Base-by-base conservation (phyloP, 225 moss, liverwort and hornwort species). In the Anthoceros angustus region DNA sequence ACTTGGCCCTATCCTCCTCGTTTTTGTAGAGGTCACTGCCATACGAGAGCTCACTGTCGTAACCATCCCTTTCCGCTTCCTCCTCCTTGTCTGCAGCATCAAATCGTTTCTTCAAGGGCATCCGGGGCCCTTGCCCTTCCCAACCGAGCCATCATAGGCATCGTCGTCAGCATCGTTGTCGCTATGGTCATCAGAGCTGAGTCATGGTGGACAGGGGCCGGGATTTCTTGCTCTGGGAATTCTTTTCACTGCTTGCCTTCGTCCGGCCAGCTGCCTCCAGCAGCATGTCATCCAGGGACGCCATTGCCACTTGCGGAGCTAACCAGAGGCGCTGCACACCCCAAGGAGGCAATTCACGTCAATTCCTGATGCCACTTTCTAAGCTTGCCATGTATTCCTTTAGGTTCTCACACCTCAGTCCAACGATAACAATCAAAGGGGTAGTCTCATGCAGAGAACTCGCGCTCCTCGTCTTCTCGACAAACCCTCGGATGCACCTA, bases 11-110 rank as follows among this genome's bases (percentile, higher is more conserved):
- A 48, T 98, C 98, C 68, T 86, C 91, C 39, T 98, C 98, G 74
- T 89, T 87, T 70, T 87, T 98, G 78, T 98, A 98, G 42, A 92
- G 24, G 78, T 98, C 98, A 69, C 92, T 98, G 46, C 98, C 98
- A 69, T 82, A 98, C 11, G 98, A 98, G 68, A 92, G 84, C 66
- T 93, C 92, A 70, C 88, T 92, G 61, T 89, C 84, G 72, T 92
- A 98, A 12, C 98, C 92, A 72, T 84, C 86, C 46, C 82, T 80
- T 61, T 79, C 91, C 62, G 82, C 92, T 66, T 91, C 95, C 70
- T 79, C 91, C 72, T 91, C 95, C 70, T 92, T 92, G 73, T 91
- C 91, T 41, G 86, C 80, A 16, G 82, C 71, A 63, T 92, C 98
- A 41, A 98, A 87, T 68, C 98, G 83, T 69, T 92, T 98, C 70